Percentiles rank a stretch among this genome's conserved stretches.
phyloP scores from a whole-genome alignment of 345 rosid genomes.

The Syzygium oleosum region DNA sequence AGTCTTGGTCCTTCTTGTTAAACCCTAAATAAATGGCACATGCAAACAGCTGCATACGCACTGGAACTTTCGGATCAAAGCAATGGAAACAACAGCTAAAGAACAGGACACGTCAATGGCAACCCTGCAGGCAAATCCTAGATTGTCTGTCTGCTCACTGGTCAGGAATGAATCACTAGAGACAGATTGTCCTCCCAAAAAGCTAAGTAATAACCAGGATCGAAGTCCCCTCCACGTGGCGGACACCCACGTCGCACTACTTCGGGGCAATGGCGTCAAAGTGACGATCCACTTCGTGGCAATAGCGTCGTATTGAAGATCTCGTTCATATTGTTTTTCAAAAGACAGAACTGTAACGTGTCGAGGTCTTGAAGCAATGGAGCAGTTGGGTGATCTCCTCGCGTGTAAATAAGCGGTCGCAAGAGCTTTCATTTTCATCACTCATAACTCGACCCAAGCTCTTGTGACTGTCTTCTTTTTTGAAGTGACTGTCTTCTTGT shows the following conservation, averaged over 20 bases:
- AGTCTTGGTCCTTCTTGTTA: not conserved
- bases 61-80: not conserved
- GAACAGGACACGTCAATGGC: not conserved
- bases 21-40: not conserved
- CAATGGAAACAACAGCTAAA: not conserved
- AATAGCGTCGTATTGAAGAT: not conserved
- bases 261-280: not conserved
- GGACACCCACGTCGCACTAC: no score
- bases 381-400: not conserved
- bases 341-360: not conserved
- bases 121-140: no score
- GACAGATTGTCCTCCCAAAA: no score
- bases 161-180: no score
- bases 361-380: not conserved
- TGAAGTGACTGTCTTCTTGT: not conserved
- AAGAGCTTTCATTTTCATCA: not conserved
- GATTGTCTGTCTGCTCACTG: no score
- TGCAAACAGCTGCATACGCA: not conserved
- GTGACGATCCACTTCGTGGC: not conserved
- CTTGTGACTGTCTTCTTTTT: not conserved
- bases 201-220: no score
- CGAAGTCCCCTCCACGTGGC: no score
- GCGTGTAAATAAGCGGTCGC: not conserved
- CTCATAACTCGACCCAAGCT: not conserved
- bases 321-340: not conserved